phyloP scores from a whole-genome alignment of 2,329 filamentous ascomycete species.

The Aureobasidium pullulans region DNA sequence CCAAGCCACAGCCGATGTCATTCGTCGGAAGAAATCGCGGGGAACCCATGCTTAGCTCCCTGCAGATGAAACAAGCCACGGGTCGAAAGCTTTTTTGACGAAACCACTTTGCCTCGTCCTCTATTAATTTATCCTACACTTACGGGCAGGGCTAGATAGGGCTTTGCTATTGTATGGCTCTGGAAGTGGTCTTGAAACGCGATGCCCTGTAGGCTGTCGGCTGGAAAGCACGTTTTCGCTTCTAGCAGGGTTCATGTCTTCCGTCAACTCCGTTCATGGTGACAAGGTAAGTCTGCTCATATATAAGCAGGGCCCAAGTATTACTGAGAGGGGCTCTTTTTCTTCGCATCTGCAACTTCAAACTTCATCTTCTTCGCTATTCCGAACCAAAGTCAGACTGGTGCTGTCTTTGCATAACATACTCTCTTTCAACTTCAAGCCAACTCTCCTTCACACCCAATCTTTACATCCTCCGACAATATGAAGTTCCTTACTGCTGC shows the following conservation, averaged over 20 bases:
- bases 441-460: neutral
- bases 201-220: constrained; percentile 1
- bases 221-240: neutral
- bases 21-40: neutral
- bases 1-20: neutral
- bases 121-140: constrained; percentile 4
- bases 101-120: neutral
- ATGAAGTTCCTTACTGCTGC: constrained; percentile 19
- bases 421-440: neutral
- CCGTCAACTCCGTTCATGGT: neutral
- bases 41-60: constrained; percentile 3
- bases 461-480: neutral
- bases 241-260: neutral
- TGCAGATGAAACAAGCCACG: constrained; percentile 12
- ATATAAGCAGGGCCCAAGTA: constrained; percentile 4
- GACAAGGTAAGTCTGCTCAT: neutral
- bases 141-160: neutral
- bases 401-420: constrained; percentile 13
- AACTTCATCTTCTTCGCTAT: neutral
- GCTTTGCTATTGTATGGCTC: neutral
- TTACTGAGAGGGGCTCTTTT: neutral
- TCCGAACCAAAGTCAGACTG: constrained; percentile 10
- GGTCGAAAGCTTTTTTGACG: constrained; percentile 1
- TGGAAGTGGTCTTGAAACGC: constrained; percentile 4
- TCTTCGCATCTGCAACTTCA: neutral